These are phyloP conservation scores for Agrocybe pediades DNA, from an alignment of 768 basidiomycete species.

Conservation along the genomic window DNA sequence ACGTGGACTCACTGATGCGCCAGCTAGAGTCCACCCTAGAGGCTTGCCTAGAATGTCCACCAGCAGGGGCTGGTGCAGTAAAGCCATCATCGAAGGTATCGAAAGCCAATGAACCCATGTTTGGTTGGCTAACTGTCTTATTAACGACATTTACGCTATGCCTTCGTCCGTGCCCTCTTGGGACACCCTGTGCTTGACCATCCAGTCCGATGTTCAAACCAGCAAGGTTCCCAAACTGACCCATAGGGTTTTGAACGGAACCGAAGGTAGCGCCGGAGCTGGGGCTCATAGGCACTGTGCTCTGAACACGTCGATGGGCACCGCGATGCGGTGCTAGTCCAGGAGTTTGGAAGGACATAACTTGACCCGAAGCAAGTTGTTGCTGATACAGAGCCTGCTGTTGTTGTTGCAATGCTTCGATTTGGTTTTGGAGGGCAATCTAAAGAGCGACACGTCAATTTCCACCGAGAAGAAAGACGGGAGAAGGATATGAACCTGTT, in stretches of 20 bases:
- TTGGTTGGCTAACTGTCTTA: slow-evolving; percentile 57
- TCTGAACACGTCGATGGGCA: slow-evolving; percentile 82
- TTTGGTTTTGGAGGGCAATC: slow-evolving; percentile 90
- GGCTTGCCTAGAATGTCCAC: slow-evolving; percentile 73
- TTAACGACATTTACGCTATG: slow-evolving; percentile 93
- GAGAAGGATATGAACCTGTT: slow-evolving; percentile 75
- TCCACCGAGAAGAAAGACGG: neutral
- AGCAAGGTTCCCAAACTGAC: slow-evolving; percentile 61
- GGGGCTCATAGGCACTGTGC: slow-evolving; percentile 67
- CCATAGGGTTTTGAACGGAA: slow-evolving; percentile 58
- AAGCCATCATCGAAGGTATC: slow-evolving; percentile 86
- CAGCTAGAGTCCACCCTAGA: slow-evolving; percentile 83
- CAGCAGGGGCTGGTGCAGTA: slow-evolving; percentile 53
- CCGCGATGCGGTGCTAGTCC: slow-evolving; percentile 67
- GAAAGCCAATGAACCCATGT: slow-evolving; percentile 45
- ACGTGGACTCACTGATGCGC: slow-evolving; percentile 75
- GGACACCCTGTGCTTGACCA: slow-evolving; percentile 63
- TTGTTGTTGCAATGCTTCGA: slow-evolving; percentile 87
- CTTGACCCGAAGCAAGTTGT: slow-evolving; percentile 85
- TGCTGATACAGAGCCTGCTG: slow-evolving; percentile 90
- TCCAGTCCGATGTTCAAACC: slow-evolving; percentile 62
- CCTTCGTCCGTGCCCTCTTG: slow-evolving; percentile 84
- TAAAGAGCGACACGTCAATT: slow-evolving; percentile 27
- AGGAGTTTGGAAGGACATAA: slow-evolving; percentile 77
- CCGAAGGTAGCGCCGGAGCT: slow-evolving; percentile 46